Evolutionary conservation across 805 yeast species (phyloP).

Genomic region (Lipomyces chichibuensis): DNA sequence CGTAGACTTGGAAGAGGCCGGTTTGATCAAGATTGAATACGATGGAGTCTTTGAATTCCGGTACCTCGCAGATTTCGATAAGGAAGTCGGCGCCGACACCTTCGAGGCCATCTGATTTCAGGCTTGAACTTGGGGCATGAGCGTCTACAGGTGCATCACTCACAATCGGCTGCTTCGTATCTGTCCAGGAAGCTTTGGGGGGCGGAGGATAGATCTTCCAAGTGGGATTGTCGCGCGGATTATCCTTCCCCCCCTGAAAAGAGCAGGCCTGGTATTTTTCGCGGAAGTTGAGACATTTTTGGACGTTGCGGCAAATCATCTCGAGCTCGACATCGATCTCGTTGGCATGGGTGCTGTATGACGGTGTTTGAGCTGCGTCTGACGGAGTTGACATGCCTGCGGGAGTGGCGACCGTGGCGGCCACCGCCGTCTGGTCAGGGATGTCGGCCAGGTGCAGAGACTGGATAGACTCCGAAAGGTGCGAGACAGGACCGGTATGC

Average conservation of each 20-base stretch:
- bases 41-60: constrained; percentile 49
- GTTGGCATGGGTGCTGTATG: constrained; percentile 1
- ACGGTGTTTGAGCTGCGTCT: not conserved
- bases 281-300: constrained; percentile 68
- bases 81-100: constrained; percentile 59
- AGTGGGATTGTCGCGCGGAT: constrained; percentile 74
- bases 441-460: constrained; percentile 10
- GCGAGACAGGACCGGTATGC: constrained; percentile 3
- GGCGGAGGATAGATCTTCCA: constrained; percentile 94
- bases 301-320: constrained; percentile 45
- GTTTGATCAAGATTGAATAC: constrained; percentile 57
- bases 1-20: constrained; percentile 70
- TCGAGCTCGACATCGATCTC: constrained; percentile 41
- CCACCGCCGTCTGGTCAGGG: not conserved
- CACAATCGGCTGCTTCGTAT: constrained; percentile 59
- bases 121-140: constrained; percentile 40
- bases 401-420: not conserved
- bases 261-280: constrained; percentile 74
- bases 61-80: constrained; percentile 58
- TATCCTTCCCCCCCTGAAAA: constrained; percentile 69
- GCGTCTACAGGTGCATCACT: constrained; percentile 44
- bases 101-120: constrained; percentile 34
- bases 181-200: constrained; percentile 86
- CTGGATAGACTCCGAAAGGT: constrained; percentile 20
- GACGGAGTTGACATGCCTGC: not conserved